Percentiles rank a stretch among this genome's conserved stretches.
Conservation (phyloP, 1,284 basidiomycete genomes). For the Sanghuangporus weigelae region DNA sequence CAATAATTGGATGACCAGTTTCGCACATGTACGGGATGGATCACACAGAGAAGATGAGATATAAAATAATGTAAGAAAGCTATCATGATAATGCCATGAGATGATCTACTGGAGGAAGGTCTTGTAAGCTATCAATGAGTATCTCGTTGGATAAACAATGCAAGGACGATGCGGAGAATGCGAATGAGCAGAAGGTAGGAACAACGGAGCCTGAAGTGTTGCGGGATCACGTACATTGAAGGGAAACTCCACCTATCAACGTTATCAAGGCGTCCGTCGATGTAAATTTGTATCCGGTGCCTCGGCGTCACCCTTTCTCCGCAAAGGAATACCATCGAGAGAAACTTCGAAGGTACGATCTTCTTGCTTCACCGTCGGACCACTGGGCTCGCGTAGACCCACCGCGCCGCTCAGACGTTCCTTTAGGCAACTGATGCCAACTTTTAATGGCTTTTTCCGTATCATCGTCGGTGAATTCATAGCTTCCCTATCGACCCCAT, state of each 20-base stretch:
- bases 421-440: constrained; percentile 2
- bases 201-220: not conserved
- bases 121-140: too few species aligned
- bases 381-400: not conserved
- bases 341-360: constrained; percentile 11
- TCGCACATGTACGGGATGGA: too few species aligned
- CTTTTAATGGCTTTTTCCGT: not conserved
- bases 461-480: not conserved
- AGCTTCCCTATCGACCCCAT: not conserved
- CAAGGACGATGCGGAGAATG: not conserved
- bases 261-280: not conserved
- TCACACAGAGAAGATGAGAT: too few species aligned
- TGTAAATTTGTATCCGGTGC: not conserved
- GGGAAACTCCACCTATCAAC: not conserved
- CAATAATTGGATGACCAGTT: too few species aligned
- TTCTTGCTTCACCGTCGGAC: constrained; percentile 4
- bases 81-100: too few species aligned
- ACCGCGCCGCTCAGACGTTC: constrained; percentile 8
- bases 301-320: not conserved
- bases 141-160: not conserved
- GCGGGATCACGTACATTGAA: not conserved
- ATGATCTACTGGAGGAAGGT: too few species aligned
- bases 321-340: constrained; percentile 2
- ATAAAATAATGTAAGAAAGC: too few species aligned
- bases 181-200: not conserved